These are phyloP conservation scores for Pilobolus umbonatus DNA, from an alignment of 192 early-diverging fungal species.

Conservation along the genomic window DNA sequence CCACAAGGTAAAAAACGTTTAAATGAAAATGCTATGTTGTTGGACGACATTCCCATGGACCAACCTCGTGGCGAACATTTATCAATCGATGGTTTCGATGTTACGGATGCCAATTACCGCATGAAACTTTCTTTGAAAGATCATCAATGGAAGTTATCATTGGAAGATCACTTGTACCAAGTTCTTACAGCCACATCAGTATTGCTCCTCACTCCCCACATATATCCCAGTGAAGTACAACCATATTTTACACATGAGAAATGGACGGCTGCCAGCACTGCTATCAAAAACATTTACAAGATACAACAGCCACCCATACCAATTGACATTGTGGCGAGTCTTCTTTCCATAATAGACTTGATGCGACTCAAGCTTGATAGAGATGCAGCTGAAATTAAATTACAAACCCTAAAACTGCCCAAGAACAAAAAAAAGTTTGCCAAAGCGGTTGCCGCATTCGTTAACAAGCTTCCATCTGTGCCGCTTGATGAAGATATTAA, in stretches of 20 bases:
- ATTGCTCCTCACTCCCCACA: not conserved
- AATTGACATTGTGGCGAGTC: not conserved
- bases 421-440: constrained; percentile 5
- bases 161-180: constrained; percentile 6
- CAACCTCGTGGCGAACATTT: constrained; percentile 1
- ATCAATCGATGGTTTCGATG: not conserved
- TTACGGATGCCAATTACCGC: constrained; percentile 1
- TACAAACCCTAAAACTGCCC: constrained; percentile 1
- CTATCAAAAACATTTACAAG: constrained; percentile 6
- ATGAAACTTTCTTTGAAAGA: constrained; percentile 6
- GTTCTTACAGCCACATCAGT: not conserved
- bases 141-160: constrained; percentile 4
- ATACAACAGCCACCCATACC: constrained; percentile 5
- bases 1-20: constrained; percentile 1
- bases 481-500: constrained; percentile 7
- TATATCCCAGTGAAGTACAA: not conserved
- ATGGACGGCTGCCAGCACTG: constrained; percentile 4
- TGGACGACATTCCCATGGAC: constrained; percentile 3
- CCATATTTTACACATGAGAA: not conserved
- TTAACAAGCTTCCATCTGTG: constrained; percentile 10
- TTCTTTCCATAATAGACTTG: constrained; percentile 5
- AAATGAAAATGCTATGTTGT: constrained; percentile 5
- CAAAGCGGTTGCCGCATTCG: constrained; percentile 6
- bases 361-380: constrained; percentile 2
- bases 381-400: not conserved